These are phyloP conservation scores for Pseudocercospora musae DNA, from an alignment of 2,329 filamentous ascomycete genomes.

Conservation along the genomic window DNA sequence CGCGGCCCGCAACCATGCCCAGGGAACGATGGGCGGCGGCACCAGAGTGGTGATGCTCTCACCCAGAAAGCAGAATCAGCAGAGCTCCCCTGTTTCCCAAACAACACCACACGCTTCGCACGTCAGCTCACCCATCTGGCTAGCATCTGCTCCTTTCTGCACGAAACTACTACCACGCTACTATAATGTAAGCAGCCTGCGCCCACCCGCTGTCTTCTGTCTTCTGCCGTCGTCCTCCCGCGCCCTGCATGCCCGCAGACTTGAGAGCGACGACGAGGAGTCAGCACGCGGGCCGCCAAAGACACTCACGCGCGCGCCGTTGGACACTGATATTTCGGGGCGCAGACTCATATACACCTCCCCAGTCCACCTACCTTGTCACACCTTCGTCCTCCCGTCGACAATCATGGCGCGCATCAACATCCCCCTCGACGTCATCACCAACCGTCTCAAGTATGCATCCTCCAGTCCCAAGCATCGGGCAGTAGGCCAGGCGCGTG, in stretches of 20 bases:
- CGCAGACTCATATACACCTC: slow-evolving; percentile 2
- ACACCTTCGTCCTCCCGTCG: slow-evolving; percentile 1
- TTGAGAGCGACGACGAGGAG: background rate
- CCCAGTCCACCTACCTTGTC: background rate
- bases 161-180: background rate
- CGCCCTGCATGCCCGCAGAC: background rate
- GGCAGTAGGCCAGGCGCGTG: background rate
- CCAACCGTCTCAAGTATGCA: slow-evolving; percentile 72
- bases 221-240: background rate
- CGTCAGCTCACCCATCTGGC: background rate
- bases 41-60: no score
- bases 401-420: slow-evolving; percentile 62
- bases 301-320: background rate
- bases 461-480: background rate
- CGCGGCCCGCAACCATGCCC: background rate
- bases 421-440: slow-evolving; percentile 87
- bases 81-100: background rate
- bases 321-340: background rate
- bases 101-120: background rate
- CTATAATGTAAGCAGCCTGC: slow-evolving; percentile 4
- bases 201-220: slow-evolving; percentile 1
- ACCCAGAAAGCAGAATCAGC: background rate
- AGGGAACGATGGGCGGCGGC: background rate
- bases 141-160: background rate
- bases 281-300: slow-evolving; percentile 3